Conservation (phyloP, 1,284 basidiomycete species). For the Malassezia pachydermatis region DNA sequence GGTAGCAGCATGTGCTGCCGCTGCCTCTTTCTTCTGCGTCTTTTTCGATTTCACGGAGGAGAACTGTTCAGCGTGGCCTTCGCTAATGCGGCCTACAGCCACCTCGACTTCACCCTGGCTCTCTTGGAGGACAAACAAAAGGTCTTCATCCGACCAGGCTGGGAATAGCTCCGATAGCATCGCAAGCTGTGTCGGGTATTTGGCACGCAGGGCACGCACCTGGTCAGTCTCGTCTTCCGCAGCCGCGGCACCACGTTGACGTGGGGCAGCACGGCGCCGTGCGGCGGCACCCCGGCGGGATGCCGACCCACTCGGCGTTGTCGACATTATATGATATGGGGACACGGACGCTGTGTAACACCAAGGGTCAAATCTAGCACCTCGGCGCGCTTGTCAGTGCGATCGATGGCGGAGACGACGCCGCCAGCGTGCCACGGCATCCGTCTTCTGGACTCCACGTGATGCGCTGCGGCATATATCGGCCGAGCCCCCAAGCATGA, state of each 20-base stretch:
- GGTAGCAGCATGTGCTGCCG: constrained; percentile 16
- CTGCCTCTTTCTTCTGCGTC: constrained; percentile 44
- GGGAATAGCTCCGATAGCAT: constrained; percentile 70
- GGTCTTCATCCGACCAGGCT: constrained; percentile 67
- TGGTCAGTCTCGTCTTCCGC: constrained; percentile 44
- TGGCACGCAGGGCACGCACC: constrained; percentile 36
- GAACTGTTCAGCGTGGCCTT: constrained; percentile 73
- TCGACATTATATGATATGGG: constrained; percentile 13
- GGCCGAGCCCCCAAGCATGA: neutral
- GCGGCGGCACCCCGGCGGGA: constrained; percentile 11
- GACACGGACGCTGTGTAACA: too few relatives aligned
- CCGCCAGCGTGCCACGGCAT: constrained; percentile 5
- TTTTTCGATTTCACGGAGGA: constrained; percentile 76
- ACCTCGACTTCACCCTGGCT: constrained; percentile 63
- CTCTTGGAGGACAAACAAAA: constrained; percentile 64
- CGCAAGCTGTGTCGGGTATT: constrained; percentile 49
- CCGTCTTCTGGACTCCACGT: neutral
- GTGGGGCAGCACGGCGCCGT: constrained; percentile 13
- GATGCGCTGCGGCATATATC: constrained; percentile 6
- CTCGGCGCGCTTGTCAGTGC: constrained; percentile 3
- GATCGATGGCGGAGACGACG: constrained; percentile 9
- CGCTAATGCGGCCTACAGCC: constrained; percentile 65
- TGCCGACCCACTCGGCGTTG: constrained; percentile 15
- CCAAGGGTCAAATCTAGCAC: too few relatives aligned
- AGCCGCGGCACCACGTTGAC: constrained; percentile 16